These are phyloP conservation scores for Abelmoschus esculentus DNA, from an alignment of 345 rosid species.

Conservation along the genomic window DNA sequence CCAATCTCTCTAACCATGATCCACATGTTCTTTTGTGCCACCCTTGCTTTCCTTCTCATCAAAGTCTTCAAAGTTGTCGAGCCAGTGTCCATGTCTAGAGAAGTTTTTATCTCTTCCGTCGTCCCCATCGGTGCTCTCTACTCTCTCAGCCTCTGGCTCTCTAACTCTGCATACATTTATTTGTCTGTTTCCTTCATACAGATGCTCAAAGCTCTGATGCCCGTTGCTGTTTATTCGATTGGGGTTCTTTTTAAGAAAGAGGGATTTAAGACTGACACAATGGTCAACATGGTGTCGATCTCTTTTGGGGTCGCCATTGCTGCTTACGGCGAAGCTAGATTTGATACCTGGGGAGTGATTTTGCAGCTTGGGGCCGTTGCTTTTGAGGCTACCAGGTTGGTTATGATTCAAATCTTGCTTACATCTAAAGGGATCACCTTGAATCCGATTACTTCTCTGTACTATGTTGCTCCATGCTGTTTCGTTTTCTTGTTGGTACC, in stretches of 20 bases:
- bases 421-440: conserved; percentile 74
- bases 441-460: conserved; percentile 78
- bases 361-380: conserved; percentile 90
- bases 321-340: conserved; percentile 90
- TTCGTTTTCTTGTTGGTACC: conserved; percentile 68
- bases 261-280: conserved; percentile 55
- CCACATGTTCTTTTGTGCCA: conserved; percentile 94
- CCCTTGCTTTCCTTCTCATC: conserved; percentile 77
- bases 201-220: conserved; percentile 97
- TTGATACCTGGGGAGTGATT: conserved; percentile 79
- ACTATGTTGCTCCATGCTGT: conserved; percentile 89
- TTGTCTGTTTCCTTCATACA: conserved; percentile 94
- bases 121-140: conserved; percentile 91
- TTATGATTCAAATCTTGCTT: conserved; percentile 85
- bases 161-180: conserved; percentile 93
- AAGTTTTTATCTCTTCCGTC: conserved; percentile 71
- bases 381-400: conserved; percentile 87
- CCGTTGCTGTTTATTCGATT: conserved; percentile 91
- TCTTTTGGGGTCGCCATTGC: conserved; percentile 85
- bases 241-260: conserved; percentile 71
- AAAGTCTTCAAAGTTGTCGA: conserved; percentile 86
- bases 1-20: conserved; percentile 97
- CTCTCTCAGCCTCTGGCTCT: conserved; percentile 86
- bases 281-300: conserved; percentile 91
- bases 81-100: conserved; percentile 80